A percentile compares a stretch with the other conserved stretches of the same genome.
Conservation (phyloP, 164 flowering plant species). For the Annona squamosa region DNA sequence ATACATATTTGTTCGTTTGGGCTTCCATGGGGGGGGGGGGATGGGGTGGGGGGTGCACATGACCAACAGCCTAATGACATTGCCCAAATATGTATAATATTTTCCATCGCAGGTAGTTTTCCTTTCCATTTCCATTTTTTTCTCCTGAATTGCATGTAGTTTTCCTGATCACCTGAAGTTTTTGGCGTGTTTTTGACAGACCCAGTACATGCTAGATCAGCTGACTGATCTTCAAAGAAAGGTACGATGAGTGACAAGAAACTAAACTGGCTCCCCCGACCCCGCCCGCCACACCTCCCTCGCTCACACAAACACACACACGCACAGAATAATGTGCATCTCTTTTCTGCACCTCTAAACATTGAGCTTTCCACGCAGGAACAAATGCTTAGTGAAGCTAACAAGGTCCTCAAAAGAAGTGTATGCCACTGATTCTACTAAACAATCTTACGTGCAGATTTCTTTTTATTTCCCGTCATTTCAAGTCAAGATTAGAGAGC, state of each 20-base stretch:
- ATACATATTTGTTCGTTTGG: too few relatives aligned
- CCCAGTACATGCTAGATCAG: conserved; percentile 79
- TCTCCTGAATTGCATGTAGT: neutral
- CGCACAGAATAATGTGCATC: too few relatives aligned
- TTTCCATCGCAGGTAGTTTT: too few relatives aligned
- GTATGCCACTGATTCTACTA: conserved; percentile 24
- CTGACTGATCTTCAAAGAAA: conserved; percentile 70
- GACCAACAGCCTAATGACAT: too few relatives aligned
- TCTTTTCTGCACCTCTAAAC: neutral
- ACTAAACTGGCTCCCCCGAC: neutral
- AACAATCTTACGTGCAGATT: neutral
- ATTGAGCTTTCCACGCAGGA: conserved; percentile 39
- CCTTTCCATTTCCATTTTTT: neutral
- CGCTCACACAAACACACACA: neutral
- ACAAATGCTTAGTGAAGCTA: conserved; percentile 72
- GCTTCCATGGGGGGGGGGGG: too few relatives aligned
- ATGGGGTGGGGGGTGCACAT: too few relatives aligned
- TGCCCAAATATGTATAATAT: too few relatives aligned
- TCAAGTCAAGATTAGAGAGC: neutral
- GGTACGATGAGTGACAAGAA: conserved; percentile 30
- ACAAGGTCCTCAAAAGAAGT: conserved; percentile 62
- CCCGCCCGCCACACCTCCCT: too few relatives aligned
- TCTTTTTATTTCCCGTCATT: too few relatives aligned
- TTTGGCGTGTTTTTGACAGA: conserved; percentile 32
- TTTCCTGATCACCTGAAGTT: neutral